Percentiles rank a stretch among this genome's conserved stretches.
phyloP scores from a whole-genome alignment of 2,329 filamentous ascomycete genomes.

The Apiospora saccharicola region DNA sequence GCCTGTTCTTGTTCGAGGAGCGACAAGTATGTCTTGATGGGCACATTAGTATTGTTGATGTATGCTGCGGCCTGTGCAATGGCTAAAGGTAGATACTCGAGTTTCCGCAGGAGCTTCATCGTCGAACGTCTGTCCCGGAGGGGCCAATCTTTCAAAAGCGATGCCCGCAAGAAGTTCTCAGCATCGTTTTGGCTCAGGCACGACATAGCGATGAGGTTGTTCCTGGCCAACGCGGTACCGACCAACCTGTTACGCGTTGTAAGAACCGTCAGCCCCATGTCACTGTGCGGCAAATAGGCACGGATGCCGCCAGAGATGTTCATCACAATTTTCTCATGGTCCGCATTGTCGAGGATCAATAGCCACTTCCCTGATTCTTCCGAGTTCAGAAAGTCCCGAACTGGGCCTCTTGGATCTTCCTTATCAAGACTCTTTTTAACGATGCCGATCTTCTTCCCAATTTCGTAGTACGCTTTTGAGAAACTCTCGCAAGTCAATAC shows the following conservation, averaged over 20 bases:
- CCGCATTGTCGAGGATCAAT: slow-evolving; percentile 53
- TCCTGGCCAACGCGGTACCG: slow-evolving; percentile 36
- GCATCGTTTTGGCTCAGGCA: slow-evolving; percentile 39
- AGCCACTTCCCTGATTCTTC: slow-evolving; percentile 45
- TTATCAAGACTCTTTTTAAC: slow-evolving; percentile 27
- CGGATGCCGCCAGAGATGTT: slow-evolving; percentile 3
- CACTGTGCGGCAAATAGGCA: slow-evolving; percentile 4
- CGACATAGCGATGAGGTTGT: slow-evolving; percentile 38
- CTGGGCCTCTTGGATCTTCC: slow-evolving; percentile 41
- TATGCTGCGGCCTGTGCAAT: slow-evolving; percentile 52
- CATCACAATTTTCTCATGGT: slow-evolving; percentile 38
- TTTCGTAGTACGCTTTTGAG: slow-evolving; percentile 44
- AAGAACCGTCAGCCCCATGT: slow-evolving; percentile 44
- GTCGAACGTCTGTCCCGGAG: slow-evolving; percentile 27
- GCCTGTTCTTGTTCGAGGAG: not conserved
- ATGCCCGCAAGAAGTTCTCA: slow-evolving; percentile 36
- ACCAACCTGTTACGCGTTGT: slow-evolving; percentile 47
- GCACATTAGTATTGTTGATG: slow-evolving; percentile 37
- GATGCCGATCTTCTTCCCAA: slow-evolving; percentile 42
- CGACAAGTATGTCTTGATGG: not conserved
- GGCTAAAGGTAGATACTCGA: slow-evolving; percentile 50
- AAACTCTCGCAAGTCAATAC: slow-evolving; percentile 38
- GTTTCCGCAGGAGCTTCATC: slow-evolving; percentile 39
- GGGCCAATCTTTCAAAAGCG: slow-evolving; percentile 33
- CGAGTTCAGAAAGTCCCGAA: slow-evolving; percentile 42